Evolutionary conservation across 352 stramenopile species (phyloP), one percentile per base, ranked within the genome.

Genomic region (Globisporangium parvum): DNA sequence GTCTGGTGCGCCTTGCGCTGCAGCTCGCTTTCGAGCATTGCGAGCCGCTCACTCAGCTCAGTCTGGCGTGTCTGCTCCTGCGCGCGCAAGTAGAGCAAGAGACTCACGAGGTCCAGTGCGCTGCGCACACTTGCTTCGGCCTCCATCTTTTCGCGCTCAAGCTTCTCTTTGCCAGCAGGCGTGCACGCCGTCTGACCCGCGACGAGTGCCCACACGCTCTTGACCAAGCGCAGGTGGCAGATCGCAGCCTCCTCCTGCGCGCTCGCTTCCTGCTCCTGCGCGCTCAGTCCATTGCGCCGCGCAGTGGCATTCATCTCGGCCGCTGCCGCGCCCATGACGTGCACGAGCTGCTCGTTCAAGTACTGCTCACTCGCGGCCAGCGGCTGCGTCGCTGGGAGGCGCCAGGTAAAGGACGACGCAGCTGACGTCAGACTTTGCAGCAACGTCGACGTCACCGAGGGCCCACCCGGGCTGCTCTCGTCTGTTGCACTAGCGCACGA

Each of bases 81-180:
- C 15, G 80, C 65, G 17, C 76, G 67, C 31, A 81, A 51, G 11
- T 81, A 74, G 9, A 93, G 55, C 37, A 93, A 24, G 58, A 77
- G 84, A 49, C 76, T 88, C n/a, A 93, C 61, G 11, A 90, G 66
- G 39, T 91, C 82, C 80, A 93, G 80, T 5, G 67, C 52, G 2
- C 75, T 59, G 45, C 82, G 69, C 23, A 91, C n/a, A 20, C 57
- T 51, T 8, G 55, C 63, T 47, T 93, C 78, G 0, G 63, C 70
- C 20, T 44, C 55, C 47, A 68, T 31, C 17, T 74, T 68, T 21
- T 55, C 59, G 39, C 56, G n/a, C 18, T 73, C 53, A 21, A 64
- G 28, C 41, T 74, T 62, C 21, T 49, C 28, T 2, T 51, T 64
- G 26, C 45, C 47, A 17, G 47, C 42, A 23, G 47, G 31, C 20